Conservation (phyloP, 2,329 filamentous ascomycete species). For the Monilinia aucupariae region DNA sequence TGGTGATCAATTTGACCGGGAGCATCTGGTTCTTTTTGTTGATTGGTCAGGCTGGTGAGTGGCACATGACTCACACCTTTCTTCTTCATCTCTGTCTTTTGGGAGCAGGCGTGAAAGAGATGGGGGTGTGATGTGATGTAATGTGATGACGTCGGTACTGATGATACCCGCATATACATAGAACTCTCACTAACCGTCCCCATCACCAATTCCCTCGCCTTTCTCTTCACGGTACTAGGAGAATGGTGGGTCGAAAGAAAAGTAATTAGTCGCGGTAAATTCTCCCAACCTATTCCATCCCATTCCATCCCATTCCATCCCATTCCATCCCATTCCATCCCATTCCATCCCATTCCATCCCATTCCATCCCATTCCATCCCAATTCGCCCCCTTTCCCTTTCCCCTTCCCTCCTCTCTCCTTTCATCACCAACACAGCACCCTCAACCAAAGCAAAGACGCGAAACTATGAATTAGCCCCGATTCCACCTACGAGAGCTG, state of each 20-base stretch:
- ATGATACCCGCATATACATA: constrained; percentile 35
- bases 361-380: too few relatives aligned
- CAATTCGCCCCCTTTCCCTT: too few relatives aligned
- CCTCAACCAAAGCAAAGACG: neutral
- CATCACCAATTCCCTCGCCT: constrained; percentile 89
- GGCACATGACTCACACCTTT: too few relatives aligned
- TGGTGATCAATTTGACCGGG: constrained; percentile 84
- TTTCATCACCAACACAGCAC: neutral
- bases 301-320: too few relatives aligned
- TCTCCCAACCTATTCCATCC: neutral
- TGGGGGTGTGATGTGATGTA: neutral
- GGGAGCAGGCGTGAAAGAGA: neutral
- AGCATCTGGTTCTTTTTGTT: constrained; percentile 96
- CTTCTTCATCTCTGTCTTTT: constrained; percentile 7
- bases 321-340: too few relatives aligned
- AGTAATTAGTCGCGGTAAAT: constrained; percentile 72
- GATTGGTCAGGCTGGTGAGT: constrained; percentile 81
- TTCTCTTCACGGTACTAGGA: constrained; percentile 90
- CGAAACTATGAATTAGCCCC: neutral
- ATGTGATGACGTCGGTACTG: neutral
- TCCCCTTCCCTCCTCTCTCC: neutral
- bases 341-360: neutral
- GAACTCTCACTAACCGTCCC: constrained; percentile 91
- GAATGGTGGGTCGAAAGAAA: constrained; percentile 95
- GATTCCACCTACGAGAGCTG: neutral